Base-by-base conservation (phyloP, 2,329 filamentous ascomycete species). In the Chrysoporthe puriensis region DNA sequence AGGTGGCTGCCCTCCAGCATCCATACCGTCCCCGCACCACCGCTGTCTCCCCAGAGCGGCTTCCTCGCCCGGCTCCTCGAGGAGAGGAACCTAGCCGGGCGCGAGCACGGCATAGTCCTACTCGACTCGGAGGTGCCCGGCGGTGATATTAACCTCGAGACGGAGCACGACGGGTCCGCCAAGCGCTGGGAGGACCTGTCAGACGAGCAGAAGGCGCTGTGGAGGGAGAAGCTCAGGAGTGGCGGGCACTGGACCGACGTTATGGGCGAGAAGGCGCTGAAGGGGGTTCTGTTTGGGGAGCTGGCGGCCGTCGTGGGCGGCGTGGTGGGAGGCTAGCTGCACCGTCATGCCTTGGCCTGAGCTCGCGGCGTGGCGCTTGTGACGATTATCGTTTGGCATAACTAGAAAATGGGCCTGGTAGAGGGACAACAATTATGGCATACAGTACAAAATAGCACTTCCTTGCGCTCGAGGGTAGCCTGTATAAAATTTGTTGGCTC, bases 171-270 rank as follows among this genome's bases (percentile, higher is more conserved):
- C 69, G 83, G 81, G 1, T 77, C 81, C 1, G 89, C 87, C 16
- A 88, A 84, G 77, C 81, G 84, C 65, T 96, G 92, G 92, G 88
- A 93, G 67, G 87, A 94, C 68, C 79, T 97, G 57, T 82, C 82
- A 6, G 81, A 84, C 14, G 79, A 86, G 64, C 87, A 94, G 77
- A 86, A 87, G 76, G 79, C 82, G 63, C 80, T 82, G 21, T 96
- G 93, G 93, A 93, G 88, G 79, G 78, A 85, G 72, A 86, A 85
- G 74, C 83, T 96, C 46, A 82, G 83, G 66, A 42, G 42, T 65
- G 89, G 91, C 0, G 93, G 93, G 0, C 87, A 93, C 71, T 96
- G 92, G 93, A 86, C 87, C n/a, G 88, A 90, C 75, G 84, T 87
- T 48, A 91, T 95, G 83, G 91, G 92, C 2, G 92, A 95, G 81